Evolutionary conservation across 1,284 basidiomycete genomes (phyloP), one percentile per base, ranked within the genome.

Genomic region (Hymenochaete sp.): DNA sequence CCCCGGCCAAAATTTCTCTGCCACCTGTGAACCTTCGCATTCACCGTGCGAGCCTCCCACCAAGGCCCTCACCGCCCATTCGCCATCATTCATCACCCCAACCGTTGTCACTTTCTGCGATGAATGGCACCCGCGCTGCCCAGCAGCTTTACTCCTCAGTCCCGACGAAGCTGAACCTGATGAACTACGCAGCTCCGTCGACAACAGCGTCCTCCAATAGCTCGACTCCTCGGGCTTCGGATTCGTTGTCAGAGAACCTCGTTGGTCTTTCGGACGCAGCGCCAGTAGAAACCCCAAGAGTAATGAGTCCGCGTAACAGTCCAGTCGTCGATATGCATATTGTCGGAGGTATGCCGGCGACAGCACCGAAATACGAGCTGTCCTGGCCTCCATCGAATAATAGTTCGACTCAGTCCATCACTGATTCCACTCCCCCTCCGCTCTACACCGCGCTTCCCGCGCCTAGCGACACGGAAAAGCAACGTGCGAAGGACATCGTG

Each of bases 131-230:
- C 41, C 14, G 42, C 19, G 32, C 46, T 39, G 26, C 38, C 37
- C 21, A 31, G 24, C 38, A 50, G 32, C 10, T 45, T 10, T 37
- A 44, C 31, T 28, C 48, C 24, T 50, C 45, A 4, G 50, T 52
- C 14, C 50, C 52, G 37, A 64, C 62, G 55, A 64, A 65, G 57
- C 60, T 77, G 38, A 70, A 66, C 45, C 56, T 76, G 46, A 64
- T 62, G 52, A 77, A 76, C 57, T 75, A 76, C 51, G 70, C 69
- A 16, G 67, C 68, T 9, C 70, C 71, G 18, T 44, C 47, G 7
- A 27, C 42, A n/a, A 8, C 67, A n/a, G 68, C 71, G 16, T 10
- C 47, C 31, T 31, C 42, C n/a, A 38, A 24, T 10, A 28, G 6
- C 11, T 18, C 31, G 18, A 25, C 39, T 6, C 43, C 43, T 27